Conservation (phyloP, 371 early-diverging fungal species). For the Syncephalastrum sp. region DNA sequence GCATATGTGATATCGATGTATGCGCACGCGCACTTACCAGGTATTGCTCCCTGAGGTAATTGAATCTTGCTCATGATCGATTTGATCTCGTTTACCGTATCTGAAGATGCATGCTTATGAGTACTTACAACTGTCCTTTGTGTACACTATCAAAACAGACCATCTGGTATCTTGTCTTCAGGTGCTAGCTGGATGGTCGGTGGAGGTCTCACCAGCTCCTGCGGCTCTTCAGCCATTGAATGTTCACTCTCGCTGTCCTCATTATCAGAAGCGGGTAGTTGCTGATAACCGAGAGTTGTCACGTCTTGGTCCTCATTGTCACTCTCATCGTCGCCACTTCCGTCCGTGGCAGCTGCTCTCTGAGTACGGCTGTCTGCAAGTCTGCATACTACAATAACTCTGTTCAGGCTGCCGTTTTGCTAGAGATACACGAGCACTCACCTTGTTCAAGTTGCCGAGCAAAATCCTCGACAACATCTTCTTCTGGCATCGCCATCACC, state of each 20-base stretch:
- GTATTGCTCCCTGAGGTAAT: slow-evolving; percentile 28
- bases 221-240: no score
- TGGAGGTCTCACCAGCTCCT: slow-evolving; percentile 5
- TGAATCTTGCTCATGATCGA: slow-evolving; percentile 38
- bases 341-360: no score
- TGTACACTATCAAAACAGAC: background rate
- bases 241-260: no score
- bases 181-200: slow-evolving; percentile 16
- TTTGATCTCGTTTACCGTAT: slow-evolving; percentile 34
- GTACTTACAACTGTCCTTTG: background rate
- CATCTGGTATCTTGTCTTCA: slow-evolving; percentile 18
- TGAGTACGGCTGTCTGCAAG: no score
- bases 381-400: no score
- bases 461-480: slow-evolving; percentile 36
- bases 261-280: no score
- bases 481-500: background rate
- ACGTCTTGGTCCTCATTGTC: no score
- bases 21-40: slow-evolving; percentile 23
- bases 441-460: slow-evolving; percentile 36
- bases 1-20: background rate
- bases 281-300: no score
- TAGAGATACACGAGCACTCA: background rate
- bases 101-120: slow-evolving; percentile 13
- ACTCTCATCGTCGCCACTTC: no score
- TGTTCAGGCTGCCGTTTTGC: no score